Evolutionary conservation across 805 yeast species (phyloP).

Genomic region (Kluyveromyces dobzhanskii): DNA sequence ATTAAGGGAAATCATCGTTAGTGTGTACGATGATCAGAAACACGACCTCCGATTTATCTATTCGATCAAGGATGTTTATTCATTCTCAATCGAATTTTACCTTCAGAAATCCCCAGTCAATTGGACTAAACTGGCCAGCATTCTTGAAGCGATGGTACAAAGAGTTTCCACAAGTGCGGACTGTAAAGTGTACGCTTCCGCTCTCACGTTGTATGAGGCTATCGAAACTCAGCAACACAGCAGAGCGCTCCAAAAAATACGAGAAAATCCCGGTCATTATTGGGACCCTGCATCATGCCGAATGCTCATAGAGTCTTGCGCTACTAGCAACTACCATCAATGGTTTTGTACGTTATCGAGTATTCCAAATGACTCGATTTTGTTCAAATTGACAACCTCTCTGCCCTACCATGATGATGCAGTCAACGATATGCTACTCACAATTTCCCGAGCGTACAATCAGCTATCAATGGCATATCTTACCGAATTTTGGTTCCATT

Average conservation of each 20-base stretch:
- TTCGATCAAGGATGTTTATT: slow-evolving; percentile 13
- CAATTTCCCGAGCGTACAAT: not conserved
- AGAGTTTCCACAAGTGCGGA: not conserved
- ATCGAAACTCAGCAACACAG: not conserved
- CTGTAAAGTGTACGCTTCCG: slow-evolving; percentile 1
- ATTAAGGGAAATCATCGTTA: slow-evolving; percentile 21
- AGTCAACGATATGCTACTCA: not conserved
- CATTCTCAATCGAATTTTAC: slow-evolving; percentile 12
- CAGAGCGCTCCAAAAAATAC: not conserved
- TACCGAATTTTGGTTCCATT: not conserved
- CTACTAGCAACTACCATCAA: not conserved
- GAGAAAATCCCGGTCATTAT: not conserved
- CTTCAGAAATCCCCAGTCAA: not conserved
- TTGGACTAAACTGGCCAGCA: not conserved
- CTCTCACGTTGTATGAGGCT: not conserved
- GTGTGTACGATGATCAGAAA: slow-evolving; percentile 9
- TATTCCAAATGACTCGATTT: not conserved
- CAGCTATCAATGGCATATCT: not conserved
- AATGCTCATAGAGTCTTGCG: not conserved
- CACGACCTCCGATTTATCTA: slow-evolving; percentile 10
- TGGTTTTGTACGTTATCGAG: not conserved
- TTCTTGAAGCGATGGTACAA: not conserved
- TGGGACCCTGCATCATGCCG: not conserved
- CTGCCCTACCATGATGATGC: not conserved
- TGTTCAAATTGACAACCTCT: not conserved